phyloP scores from a whole-genome alignment of 2,329 filamentous ascomycete genomes.

The Coniella lustricola region DNA sequence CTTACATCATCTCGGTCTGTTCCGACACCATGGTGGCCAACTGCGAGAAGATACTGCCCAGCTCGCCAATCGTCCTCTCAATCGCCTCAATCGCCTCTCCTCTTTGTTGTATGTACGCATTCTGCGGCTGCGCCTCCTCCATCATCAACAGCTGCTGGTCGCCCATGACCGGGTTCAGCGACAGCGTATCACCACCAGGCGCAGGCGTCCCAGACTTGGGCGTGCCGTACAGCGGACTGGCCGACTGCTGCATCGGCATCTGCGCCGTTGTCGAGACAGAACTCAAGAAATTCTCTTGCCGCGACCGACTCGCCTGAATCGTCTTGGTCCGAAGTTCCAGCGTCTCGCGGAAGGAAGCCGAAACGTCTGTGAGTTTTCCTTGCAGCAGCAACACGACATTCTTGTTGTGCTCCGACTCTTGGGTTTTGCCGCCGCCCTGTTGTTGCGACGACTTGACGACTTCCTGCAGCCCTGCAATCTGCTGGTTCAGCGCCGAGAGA shows the following conservation, averaged over 20 bases:
- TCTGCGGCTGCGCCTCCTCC: slow-evolving; percentile 82
- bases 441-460: slow-evolving; percentile 62
- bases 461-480: slow-evolving; percentile 76
- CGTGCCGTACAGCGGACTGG: slow-evolving; percentile 80
- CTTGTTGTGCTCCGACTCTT: slow-evolving; percentile 96
- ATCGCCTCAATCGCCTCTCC: slow-evolving; percentile 96
- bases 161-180: slow-evolving; percentile 71
- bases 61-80: slow-evolving; percentile 86
- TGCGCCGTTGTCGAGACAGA: slow-evolving; percentile 74
- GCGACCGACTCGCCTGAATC: slow-evolving; percentile 84
- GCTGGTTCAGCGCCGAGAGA: slow-evolving; percentile 72
- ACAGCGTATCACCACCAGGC: slow-evolving; percentile 68
- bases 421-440: slow-evolving; percentile 58
- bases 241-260: slow-evolving; percentile 62
- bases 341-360: slow-evolving; percentile 94
- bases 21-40: slow-evolving; percentile 95
- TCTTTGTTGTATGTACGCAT: slow-evolving; percentile 85
- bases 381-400: slow-evolving; percentile 91
- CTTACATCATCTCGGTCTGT: slow-evolving; percentile 83
- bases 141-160: slow-evolving; percentile 88
- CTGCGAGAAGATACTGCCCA: slow-evolving; percentile 88
- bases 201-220: slow-evolving; percentile 61
- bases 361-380: slow-evolving; percentile 85
- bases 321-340: slow-evolving; percentile 95
- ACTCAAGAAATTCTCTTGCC: slow-evolving; percentile 95